These are phyloP conservation scores for Vitis hybrid DNA, from an alignment of 177 flowering plant species.

Conservation along the genomic window DNA sequence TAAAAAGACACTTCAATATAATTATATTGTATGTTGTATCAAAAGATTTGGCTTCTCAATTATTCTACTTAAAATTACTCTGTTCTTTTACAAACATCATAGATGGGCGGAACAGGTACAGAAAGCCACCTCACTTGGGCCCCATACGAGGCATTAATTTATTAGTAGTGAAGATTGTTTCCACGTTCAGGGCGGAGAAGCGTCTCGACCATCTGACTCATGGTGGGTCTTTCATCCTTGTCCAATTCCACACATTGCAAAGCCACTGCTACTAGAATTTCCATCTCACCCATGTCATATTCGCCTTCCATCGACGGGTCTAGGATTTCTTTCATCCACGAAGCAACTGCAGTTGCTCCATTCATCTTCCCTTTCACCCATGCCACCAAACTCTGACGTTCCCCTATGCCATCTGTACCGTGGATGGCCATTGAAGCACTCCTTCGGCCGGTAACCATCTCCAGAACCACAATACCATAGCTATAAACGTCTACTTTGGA, in stretches of 20 bases:
- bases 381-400: background rate
- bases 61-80: too few relatives aligned
- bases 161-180: background rate
- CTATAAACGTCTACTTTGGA: conserved; percentile 16
- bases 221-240: conserved; percentile 28
- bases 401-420: background rate
- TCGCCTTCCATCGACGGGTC: conserved; percentile 7
- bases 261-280: conserved; percentile 16
- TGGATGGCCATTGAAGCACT: background rate
- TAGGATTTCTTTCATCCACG: conserved; percentile 8
- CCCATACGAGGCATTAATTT: too few relatives aligned
- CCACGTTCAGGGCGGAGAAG: conserved; percentile 10
- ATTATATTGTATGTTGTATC: too few relatives aligned
- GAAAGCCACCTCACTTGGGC: too few relatives aligned
- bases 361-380: conserved; percentile 15
- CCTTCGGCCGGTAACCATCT: conserved; percentile 10
- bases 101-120: too few relatives aligned
- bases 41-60: too few relatives aligned
- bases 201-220: conserved; percentile 31
- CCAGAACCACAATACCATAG: conserved; percentile 15
- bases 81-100: too few relatives aligned
- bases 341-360: background rate
- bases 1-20: too few relatives aligned
- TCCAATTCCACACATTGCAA: conserved; percentile 19
- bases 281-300: conserved; percentile 10